Evolutionary conservation across 2,329 filamentous ascomycete genomes (phyloP).

Genomic region (Cytospora piceicola): DNA sequence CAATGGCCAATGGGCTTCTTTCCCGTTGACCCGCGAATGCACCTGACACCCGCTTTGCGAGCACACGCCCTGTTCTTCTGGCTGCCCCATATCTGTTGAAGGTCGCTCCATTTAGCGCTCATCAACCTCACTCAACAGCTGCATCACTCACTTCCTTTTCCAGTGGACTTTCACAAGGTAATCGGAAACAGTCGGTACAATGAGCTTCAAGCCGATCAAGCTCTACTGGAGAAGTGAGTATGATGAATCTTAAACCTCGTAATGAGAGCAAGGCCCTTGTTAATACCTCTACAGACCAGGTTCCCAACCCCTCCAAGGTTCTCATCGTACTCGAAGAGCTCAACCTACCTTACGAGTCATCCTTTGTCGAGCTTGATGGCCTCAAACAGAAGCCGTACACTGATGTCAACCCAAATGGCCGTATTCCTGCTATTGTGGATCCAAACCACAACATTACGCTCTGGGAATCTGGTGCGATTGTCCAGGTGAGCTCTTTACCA

Average conservation of each 20-base stretch:
- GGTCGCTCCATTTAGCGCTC: too few species aligned
- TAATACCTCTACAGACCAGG: conserved; percentile 12
- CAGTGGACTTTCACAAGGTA: too few species aligned
- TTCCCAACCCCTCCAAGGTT: conserved; percentile 41
- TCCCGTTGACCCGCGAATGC: too few species aligned
- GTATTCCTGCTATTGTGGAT: conserved; percentile 34
- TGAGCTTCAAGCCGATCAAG: conserved; percentile 14
- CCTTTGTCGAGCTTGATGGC: conserved; percentile 29
- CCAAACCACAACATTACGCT: conserved; percentile 50
- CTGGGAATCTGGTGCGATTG: conserved; percentile 55
- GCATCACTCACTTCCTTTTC: too few species aligned
- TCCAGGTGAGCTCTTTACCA: conserved; percentile 37
- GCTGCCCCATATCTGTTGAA: too few species aligned
- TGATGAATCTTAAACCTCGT: background rate
- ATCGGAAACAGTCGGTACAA: conserved; percentile 3
- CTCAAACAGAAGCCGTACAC: conserved; percentile 17
- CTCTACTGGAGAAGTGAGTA: conserved; percentile 8
- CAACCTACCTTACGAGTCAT: conserved; percentile 38
- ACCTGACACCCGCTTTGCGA: too few species aligned
- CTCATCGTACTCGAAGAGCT: conserved; percentile 40
- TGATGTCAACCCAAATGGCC: conserved; percentile 27
- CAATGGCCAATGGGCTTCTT: too few species aligned
- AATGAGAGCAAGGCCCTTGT: background rate
- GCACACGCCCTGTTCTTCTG: too few species aligned
- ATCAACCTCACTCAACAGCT: too few species aligned